These are phyloP conservation scores for Lipomyces yamadae DNA, from an alignment of 805 yeast genomes.

Conservation along the genomic window DNA sequence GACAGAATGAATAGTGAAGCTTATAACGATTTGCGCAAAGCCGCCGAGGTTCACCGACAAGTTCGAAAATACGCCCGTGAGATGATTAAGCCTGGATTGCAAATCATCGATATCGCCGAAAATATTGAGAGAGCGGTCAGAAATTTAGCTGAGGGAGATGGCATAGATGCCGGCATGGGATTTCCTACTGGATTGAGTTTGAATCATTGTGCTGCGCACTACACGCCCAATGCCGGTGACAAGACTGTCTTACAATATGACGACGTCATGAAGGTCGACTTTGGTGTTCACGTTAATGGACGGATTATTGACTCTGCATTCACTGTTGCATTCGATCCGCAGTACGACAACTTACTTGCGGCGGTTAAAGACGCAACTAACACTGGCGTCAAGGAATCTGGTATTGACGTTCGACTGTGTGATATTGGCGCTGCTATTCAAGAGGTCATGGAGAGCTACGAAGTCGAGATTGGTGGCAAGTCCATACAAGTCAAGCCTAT, in stretches of 20 bases:
- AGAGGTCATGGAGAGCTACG: constrained; percentile 97
- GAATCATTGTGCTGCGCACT: constrained; percentile 96
- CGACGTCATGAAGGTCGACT: constrained; percentile 95
- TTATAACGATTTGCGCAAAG: constrained; percentile 92
- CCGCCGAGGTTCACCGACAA: constrained; percentile 93
- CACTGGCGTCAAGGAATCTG: constrained; percentile 90
- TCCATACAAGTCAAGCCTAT: constrained; percentile 84
- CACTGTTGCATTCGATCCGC: constrained; percentile 84
- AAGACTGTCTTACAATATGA: constrained; percentile 77
- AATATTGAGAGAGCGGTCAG: constrained; percentile 84
- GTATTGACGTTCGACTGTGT: constrained; percentile 91
- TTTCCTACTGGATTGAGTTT: constrained; percentile 97
- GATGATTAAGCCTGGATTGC: constrained; percentile 85
- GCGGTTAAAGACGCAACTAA: constrained; percentile 94
- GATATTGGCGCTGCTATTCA: constrained; percentile 96
- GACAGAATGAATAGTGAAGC: constrained; percentile 63
- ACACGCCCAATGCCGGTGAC: constrained; percentile 96
- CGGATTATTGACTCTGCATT: constrained; percentile 93
- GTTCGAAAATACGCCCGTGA: constrained; percentile 80
- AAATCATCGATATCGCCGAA: constrained; percentile 87
- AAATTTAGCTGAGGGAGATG: constrained; percentile 66
- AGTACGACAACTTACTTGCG: constrained; percentile 74
- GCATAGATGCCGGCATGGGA: constrained; percentile 80
- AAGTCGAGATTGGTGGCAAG: constrained; percentile 87
- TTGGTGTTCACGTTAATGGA: constrained; percentile 96